Evolutionary conservation across 306 rosid species (phyloP).

Genomic region (apple (Malus domestica)): DNA sequence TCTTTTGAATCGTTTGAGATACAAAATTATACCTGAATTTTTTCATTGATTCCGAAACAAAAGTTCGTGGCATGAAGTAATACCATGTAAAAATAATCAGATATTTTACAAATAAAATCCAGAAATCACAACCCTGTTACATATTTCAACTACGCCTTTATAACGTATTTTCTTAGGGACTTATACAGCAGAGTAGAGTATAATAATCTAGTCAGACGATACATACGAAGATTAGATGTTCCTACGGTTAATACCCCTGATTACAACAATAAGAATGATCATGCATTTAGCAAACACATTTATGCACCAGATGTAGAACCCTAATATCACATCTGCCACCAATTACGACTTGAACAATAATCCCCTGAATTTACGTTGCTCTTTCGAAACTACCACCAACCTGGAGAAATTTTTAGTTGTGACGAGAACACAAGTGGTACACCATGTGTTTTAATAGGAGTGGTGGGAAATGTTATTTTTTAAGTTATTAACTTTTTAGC

Average conservation of each 20-base stretch:
- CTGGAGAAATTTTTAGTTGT: constrained; percentile 17
- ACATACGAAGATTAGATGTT: constrained; percentile 17
- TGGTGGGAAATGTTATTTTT: no score
- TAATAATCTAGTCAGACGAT: constrained; percentile 11
- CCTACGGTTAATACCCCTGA: constrained; percentile 22
- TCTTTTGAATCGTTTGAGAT: neutral
- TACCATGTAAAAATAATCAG: neutral
- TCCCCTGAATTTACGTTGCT: constrained; percentile 33
- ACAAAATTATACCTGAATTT: neutral
- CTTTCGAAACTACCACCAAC: constrained; percentile 63
- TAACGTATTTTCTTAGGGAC: constrained; percentile 1
- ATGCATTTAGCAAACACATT: constrained; percentile 13
- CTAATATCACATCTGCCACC: neutral
- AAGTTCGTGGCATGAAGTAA: neutral
- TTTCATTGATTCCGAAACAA: neutral
- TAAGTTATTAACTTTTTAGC: no score
- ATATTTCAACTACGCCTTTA: neutral
- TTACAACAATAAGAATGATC: constrained; percentile 20
- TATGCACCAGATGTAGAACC: constrained; percentile 31
- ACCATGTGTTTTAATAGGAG: no score
- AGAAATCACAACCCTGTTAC: constrained; percentile 2
- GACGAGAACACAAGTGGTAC: no score
- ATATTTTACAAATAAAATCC: neutral
- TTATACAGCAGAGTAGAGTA: neutral
- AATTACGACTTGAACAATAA: constrained; percentile 18